These are phyloP conservation scores for Suillus paluster DNA, from an alignment of 768 basidiomycete genomes.

Conservation along the genomic window DNA sequence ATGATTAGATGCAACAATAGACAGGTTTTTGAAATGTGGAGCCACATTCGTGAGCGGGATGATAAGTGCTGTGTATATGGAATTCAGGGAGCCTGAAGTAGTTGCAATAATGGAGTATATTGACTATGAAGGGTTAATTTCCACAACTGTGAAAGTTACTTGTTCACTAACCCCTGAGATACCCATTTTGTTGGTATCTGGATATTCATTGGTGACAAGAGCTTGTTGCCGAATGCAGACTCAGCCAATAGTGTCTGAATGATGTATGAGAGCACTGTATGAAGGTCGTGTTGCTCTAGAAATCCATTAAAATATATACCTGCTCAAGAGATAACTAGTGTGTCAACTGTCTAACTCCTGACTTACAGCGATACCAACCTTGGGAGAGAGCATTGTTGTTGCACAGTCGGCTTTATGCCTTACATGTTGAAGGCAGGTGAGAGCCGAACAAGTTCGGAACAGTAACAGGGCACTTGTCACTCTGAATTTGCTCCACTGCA, in stretches of 20 bases:
- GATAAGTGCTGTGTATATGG: slow-evolving; percentile 90
- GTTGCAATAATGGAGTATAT: slow-evolving; percentile 91
- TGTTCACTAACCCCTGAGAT: slow-evolving; percentile 68
- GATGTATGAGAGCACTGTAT: slow-evolving; percentile 88
- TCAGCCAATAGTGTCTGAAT: slow-evolving; percentile 92
- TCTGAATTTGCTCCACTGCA: too few relatives aligned
- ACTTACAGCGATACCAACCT: too few relatives aligned
- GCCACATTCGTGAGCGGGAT: slow-evolving; percentile 89
- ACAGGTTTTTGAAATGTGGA: slow-evolving; percentile 82
- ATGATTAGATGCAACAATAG: slow-evolving; percentile 79
- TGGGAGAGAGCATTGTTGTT: too few relatives aligned
- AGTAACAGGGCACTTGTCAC: too few relatives aligned
- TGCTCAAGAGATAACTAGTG: slow-evolving; percentile 11
- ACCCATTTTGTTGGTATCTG: slow-evolving; percentile 80
- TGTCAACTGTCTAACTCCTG: too few relatives aligned
- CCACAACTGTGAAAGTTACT: slow-evolving; percentile 10
- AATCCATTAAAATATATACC: slow-evolving; percentile 10
- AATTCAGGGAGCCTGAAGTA: slow-evolving; percentile 79
- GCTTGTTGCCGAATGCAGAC: slow-evolving; percentile 69
- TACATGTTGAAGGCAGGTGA: too few relatives aligned
- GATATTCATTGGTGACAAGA: slow-evolving; percentile 66
- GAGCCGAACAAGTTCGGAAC: too few relatives aligned
- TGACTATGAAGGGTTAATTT: slow-evolving; percentile 51
- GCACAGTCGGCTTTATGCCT: too few relatives aligned
- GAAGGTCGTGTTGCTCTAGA: slow-evolving; percentile 87